Evolutionary conservation across 345 rosid genomes (phyloP), one percentile per base, ranked within the genome.

Genomic region (Corymbia maculata): DNA sequence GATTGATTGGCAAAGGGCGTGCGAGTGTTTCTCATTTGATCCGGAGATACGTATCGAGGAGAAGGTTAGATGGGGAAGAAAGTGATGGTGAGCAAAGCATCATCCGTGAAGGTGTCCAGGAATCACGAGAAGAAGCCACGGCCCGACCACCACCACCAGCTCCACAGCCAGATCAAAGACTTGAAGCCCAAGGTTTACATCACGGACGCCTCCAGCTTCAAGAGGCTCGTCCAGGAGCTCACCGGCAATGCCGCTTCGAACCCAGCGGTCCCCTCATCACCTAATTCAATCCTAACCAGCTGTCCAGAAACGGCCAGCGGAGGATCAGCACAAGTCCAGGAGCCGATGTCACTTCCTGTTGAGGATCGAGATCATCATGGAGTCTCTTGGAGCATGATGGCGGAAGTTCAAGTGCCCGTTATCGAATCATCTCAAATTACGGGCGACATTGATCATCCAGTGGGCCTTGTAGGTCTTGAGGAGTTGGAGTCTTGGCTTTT

Each of bases 161-260:
- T 32, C 4, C 17, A 75, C 51, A 86, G 89, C 86, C 88, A 89
- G 85, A 89, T 88, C 44, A 88, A 89, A 50, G 91, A 89, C 50
- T 79, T 91, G 89, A 75, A 90, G 61, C 95, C 94, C 51, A 94
- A 90, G 52, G 95, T 93, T n/a, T 92, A 92, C 88, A 94, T 93
- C 86, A 92, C 95, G 30, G 92, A 92, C 85, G 57, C 68, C 87
- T 88, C 94, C 30, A 90, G 85, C 90, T 94, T 94, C 92, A 92
- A 92, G 89, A 85, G 49, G 16, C 94, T 94, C 5, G 94, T 94
- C 79, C 95, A 94, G 86, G 91, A 92, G 61, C 90, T 94, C 32
- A 94, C 94, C 36, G 93, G 95, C 53, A 90, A 89, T 16, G 86
- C 44, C 3, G 0, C 28, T 19, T 28, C 21, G 2, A 51, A 8